phyloP scores from a whole-genome alignment of 1,284 basidiomycete genomes.

The Entoloma clypeatum region DNA sequence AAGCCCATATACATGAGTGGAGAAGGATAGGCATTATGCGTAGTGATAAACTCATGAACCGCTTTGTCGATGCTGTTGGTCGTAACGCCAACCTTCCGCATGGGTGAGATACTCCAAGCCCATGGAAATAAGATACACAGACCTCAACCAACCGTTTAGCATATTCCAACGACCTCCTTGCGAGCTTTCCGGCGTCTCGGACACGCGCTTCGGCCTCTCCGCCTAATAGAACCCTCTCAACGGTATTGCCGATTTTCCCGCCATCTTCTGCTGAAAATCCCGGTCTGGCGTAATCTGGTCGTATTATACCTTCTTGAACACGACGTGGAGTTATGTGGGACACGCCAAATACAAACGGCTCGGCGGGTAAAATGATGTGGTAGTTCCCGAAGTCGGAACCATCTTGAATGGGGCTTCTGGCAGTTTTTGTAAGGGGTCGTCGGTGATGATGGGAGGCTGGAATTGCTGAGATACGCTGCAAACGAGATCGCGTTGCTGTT shows the following conservation, averaged over 20 bases:
- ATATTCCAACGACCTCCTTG: slow-evolving; percentile 56
- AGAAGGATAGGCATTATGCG: slow-evolving; percentile 80
- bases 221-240: slow-evolving; percentile 52
- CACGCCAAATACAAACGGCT: slow-evolving; percentile 63
- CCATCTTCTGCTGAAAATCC: slow-evolving; percentile 11
- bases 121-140: slow-evolving; percentile 4
- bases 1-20: slow-evolving; percentile 80
- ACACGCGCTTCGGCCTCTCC: slow-evolving; percentile 53
- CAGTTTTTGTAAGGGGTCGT: too few relatives aligned
- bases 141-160: slow-evolving; percentile 51
- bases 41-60: slow-evolving; percentile 69
- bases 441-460: too few relatives aligned
- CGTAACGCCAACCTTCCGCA: slow-evolving; percentile 62
- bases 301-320: slow-evolving; percentile 58
- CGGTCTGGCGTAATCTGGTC: slow-evolving; percentile 56
- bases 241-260: slow-evolving; percentile 15
- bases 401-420: too few relatives aligned
- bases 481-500: too few relatives aligned
- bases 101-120: neutral
- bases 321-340: slow-evolving; percentile 53
- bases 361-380: slow-evolving; percentile 60
- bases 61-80: slow-evolving; percentile 70
- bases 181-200: slow-evolving; percentile 59
- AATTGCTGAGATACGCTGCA: too few relatives aligned
- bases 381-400: slow-evolving; percentile 57